Evolutionary conservation across 441 rosid species (phyloP), one percentile per base, ranked within the genome.

Genomic region (Pelargonium australe): DNA sequence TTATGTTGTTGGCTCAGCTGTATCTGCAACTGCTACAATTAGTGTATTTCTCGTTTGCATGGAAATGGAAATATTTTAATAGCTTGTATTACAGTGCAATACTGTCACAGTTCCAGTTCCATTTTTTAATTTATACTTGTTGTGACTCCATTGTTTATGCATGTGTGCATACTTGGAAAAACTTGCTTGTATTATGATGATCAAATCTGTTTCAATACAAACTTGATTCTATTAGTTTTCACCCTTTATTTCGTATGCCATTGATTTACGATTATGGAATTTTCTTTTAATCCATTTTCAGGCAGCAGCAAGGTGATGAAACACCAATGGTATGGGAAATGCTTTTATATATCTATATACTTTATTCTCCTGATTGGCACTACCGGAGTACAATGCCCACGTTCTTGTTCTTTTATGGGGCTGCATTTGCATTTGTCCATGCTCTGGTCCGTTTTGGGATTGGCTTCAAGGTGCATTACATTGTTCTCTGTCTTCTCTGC

Each of bases 311-410:
- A 75, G 86, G 97, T 69, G 97, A 91, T 82, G 95, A 89, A 74
- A 90, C 97, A 1, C 95, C 95, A 1, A 89, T 89, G 97, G 95
- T 90, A 37, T 90, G 98, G 98, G 98, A 89, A 78, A 84, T 94
- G 83, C 96, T 94, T 64, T 86, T 94, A 47, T 93, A 93, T 75
- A 80, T 93, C 75, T 93, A 88, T 83, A 89, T 91, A 75, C 89
- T 93, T 31, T 88, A 89, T 82, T 93, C 98, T 14, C 98, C 97
- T 34, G 95, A 93, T 80, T 93, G 98, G 98, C 98, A 93, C 79
- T 93, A 93, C 75, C 75, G 85, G 61, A 86, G 96, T 65, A 89
- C 96, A 0, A 93, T 93, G 98, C 98, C 98, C 17, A 90, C 88
- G 62, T 90, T 90, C 75, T 80, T 90, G 80, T 88, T 88, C 79